A percentile compares a stretch with the other conserved stretches of the same genome.
These are phyloP conservation scores for Candida ortonii DNA, from an alignment of 805 yeast genomes.

Conservation along the genomic window DNA sequence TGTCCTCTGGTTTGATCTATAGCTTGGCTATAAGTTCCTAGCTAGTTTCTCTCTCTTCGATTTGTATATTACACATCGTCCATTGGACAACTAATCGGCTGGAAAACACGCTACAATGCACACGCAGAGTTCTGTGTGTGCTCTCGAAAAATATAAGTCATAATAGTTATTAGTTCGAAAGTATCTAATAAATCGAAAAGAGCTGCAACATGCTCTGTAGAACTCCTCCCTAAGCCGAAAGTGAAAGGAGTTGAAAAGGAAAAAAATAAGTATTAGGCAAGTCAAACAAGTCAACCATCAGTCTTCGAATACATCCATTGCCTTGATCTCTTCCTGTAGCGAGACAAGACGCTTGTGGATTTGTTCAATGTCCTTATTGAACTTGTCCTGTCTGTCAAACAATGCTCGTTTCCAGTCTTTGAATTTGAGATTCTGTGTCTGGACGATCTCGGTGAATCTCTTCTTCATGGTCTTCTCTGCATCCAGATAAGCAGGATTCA, in stretches of 20 bases:
- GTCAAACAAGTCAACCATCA: conserved; percentile 1
- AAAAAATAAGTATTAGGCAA: conserved; percentile 1
- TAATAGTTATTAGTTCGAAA: too few relatives aligned
- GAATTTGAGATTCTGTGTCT: conserved; percentile 53
- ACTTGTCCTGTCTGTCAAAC: conserved; percentile 50
- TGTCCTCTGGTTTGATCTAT: too few relatives aligned
- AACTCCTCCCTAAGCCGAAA: conserved; percentile 3
- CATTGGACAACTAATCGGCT: too few relatives aligned
- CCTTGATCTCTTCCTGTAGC: conserved; percentile 34
- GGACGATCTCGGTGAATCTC: conserved; percentile 42
- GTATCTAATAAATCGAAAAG: too few relatives aligned
- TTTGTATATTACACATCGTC: too few relatives aligned
- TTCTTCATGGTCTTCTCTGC: conserved; percentile 42
- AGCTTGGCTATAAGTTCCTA: too few relatives aligned
- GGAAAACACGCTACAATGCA: too few relatives aligned
- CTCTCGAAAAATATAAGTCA: too few relatives aligned
- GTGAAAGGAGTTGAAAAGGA: not conserved
- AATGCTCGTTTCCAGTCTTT: conserved; percentile 61
- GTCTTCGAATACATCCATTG: conserved; percentile 7
- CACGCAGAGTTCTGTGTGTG: too few relatives aligned
- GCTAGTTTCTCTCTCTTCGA: too few relatives aligned
- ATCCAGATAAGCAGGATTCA: conserved; percentile 46
- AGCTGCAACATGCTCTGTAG: too few relatives aligned
- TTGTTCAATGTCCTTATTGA: conserved; percentile 52
- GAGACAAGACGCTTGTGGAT: conserved; percentile 36